Evolutionary conservation across 495 filamentous ascomycete species (phyloP).

Genomic region (Talaromyces ruber): DNA sequence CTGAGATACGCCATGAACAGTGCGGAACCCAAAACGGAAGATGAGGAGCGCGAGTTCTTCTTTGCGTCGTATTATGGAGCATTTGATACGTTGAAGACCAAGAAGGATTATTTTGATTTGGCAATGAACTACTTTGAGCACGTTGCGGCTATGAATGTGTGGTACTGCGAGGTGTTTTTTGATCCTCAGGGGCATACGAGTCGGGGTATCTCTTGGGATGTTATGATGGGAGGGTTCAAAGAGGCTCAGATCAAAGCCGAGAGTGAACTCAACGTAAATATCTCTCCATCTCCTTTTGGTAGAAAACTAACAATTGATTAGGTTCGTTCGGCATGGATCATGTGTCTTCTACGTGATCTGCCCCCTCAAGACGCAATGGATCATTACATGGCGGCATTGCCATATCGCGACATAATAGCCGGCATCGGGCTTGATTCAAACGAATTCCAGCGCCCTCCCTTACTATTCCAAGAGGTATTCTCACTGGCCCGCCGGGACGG

Average conservation of each 20-base stretch:
- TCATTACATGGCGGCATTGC: conserved; percentile 17
- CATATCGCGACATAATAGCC: conserved; percentile 17
- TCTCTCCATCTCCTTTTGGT: not conserved
- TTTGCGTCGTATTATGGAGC: conserved; percentile 33
- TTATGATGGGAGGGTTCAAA: conserved; percentile 26
- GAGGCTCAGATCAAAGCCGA: conserved; percentile 23
- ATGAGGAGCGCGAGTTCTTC: conserved; percentile 12
- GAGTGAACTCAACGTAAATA: conserved; percentile 11
- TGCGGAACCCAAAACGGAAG: conserved; percentile 17
- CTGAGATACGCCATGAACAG: conserved; percentile 22
- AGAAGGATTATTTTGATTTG: conserved; percentile 33
- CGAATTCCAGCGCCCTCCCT: conserved; percentile 28
- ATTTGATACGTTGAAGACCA: conserved; percentile 25
- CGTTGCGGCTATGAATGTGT: conserved; percentile 7
- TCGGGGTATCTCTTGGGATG: conserved; percentile 20
- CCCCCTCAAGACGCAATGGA: conserved; percentile 16
- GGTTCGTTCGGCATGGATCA: conserved; percentile 25
- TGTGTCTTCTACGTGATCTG: conserved; percentile 33
- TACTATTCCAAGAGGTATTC: conserved; percentile 29
- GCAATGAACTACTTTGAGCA: conserved; percentile 27
- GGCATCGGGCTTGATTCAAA: conserved; percentile 34
- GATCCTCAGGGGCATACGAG: conserved; percentile 28
- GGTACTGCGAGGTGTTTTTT: conserved; percentile 8
- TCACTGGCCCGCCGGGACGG: conserved; percentile 23
- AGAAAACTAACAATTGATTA: not conserved